These are phyloP conservation scores for Nicotiana obtusifolia DNA, from an alignment of 257 asterid species.

Conservation along the genomic window DNA sequence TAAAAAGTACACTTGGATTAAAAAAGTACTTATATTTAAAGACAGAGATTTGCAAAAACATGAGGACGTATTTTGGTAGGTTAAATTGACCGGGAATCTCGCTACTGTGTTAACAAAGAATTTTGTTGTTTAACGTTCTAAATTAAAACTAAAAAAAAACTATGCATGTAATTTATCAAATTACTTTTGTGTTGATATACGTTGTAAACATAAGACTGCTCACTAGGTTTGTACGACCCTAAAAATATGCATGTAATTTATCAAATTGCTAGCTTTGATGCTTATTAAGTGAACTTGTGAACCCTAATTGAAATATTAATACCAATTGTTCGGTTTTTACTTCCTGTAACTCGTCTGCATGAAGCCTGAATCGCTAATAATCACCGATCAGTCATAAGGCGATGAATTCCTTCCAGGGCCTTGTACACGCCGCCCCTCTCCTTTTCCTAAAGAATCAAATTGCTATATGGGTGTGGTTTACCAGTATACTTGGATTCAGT, in stretches of 20 bases:
- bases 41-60: conserved; percentile 36
- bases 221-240: conserved; percentile 9
- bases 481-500: neutral
- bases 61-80: conserved; percentile 26
- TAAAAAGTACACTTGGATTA: neutral
- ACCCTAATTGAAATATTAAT: conserved; percentile 2
- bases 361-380: too few species aligned
- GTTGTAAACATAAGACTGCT: neutral
- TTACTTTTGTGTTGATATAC: neutral
- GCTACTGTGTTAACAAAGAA: conserved; percentile 44
- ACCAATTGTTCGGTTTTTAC: neutral
- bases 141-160: neutral
- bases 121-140: conserved; percentile 34
- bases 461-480: neutral
- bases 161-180: neutral
- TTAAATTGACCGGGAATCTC: conserved; percentile 63
- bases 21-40: neutral
- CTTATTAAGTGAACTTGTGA: conserved; percentile 16
- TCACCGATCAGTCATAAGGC: too few species aligned
- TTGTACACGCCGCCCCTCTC: too few species aligned
- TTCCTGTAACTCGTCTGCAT: too few species aligned
- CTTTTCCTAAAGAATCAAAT: neutral
- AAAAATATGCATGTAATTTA: neutral
- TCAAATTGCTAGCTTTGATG: conserved; percentile 12
- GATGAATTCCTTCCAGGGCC: too few species aligned